Percentiles rank a stretch among this genome's conserved stretches.
Conservation (phyloP, 2,329 filamentous ascomycete genomes). For the Paecilomyces fulvus region DNA sequence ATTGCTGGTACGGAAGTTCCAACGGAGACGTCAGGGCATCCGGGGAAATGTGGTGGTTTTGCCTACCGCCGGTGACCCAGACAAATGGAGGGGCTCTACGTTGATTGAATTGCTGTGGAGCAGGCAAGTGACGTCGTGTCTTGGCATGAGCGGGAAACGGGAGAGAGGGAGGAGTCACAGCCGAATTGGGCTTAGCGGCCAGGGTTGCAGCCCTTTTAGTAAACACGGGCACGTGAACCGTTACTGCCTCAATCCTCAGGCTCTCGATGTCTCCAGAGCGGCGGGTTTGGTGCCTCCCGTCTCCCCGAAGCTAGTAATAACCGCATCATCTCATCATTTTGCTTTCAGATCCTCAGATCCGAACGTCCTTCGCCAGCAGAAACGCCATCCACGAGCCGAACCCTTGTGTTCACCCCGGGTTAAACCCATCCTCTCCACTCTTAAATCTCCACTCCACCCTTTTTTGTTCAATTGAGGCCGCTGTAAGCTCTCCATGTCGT, state of each 20-base stretch:
- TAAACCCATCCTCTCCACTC: slow-evolving; percentile 23
- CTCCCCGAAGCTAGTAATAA: slow-evolving; percentile 16
- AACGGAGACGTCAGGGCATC: background rate
- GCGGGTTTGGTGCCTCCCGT: slow-evolving; percentile 19
- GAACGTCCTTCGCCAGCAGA: slow-evolving; percentile 4
- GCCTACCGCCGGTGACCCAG: background rate
- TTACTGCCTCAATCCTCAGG: slow-evolving; percentile 18
- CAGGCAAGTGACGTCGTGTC: slow-evolving; percentile 1
- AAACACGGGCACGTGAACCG: background rate
- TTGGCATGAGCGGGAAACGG: background rate
- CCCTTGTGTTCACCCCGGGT: slow-evolving; percentile 22
- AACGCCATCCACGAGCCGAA: slow-evolving; percentile 22
- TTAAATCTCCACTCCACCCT: slow-evolving; percentile 10
- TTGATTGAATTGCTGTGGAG: background rate
- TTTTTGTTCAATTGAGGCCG: slow-evolving; percentile 26
- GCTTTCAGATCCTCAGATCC: slow-evolving; percentile 10
- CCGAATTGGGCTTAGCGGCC: slow-evolving; percentile 5
- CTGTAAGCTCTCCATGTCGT: slow-evolving; percentile 6
- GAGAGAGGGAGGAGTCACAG: background rate
- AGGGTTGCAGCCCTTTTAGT: slow-evolving; percentile 17
- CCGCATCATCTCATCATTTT: slow-evolving; percentile 26
- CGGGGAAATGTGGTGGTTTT: background rate
- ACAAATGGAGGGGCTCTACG: background rate
- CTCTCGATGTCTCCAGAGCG: slow-evolving; percentile 8
- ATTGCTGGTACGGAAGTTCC: background rate